Percentiles rank a stretch among this genome's conserved stretches.
These are phyloP conservation scores for Yamadazyma triangularis DNA, from an alignment of 1,139 yeast species.

Conservation along the genomic window DNA sequence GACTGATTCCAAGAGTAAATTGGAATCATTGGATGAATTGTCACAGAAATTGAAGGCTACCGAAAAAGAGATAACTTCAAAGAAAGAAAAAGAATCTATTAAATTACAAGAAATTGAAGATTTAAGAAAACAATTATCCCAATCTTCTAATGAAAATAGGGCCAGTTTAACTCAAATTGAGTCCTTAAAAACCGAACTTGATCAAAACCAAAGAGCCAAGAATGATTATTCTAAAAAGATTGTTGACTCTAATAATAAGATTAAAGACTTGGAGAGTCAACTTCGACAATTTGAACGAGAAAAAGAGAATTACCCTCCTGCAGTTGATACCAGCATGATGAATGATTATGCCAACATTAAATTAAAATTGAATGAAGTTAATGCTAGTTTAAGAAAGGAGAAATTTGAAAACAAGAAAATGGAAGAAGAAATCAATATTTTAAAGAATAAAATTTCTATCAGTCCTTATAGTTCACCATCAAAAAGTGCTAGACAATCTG, in stretches of 20 bases:
- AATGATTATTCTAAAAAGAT: slow-evolving; percentile 25
- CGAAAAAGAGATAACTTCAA: slow-evolving; percentile 2
- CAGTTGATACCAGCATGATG: slow-evolving; percentile 14
- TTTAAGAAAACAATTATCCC: slow-evolving; percentile 10
- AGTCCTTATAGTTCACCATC: slow-evolving; percentile 24
- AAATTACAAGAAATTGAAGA: slow-evolving; percentile 9
- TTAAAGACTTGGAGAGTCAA: slow-evolving; percentile 18
- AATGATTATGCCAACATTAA: slow-evolving; percentile 49
- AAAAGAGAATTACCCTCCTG: slow-evolving; percentile 38
- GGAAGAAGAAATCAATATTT: slow-evolving; percentile 52
- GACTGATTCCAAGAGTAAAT: slow-evolving; percentile 6
- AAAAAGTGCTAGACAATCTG: slow-evolving; percentile 21
- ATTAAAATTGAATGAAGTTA: slow-evolving; percentile 48
- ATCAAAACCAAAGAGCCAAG: slow-evolving; percentile 20
- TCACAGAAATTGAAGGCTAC: slow-evolving; percentile 3
- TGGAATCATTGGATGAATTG: slow-evolving; percentile 8
- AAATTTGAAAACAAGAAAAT: slow-evolving; percentile 51
- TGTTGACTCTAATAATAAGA: slow-evolving; percentile 18
- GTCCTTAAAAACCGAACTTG: slow-evolving; percentile 31
- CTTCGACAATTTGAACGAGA: slow-evolving; percentile 18
- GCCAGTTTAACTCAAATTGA: not conserved
- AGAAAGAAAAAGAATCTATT: slow-evolving; percentile 5
- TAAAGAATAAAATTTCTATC: slow-evolving; percentile 39
- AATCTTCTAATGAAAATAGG: slow-evolving; percentile 4
- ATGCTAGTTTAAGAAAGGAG: slow-evolving; percentile 48